Base-by-base conservation (phyloP, 1,139 yeast genomes). In the Sugiyamaella japonica region DNA sequence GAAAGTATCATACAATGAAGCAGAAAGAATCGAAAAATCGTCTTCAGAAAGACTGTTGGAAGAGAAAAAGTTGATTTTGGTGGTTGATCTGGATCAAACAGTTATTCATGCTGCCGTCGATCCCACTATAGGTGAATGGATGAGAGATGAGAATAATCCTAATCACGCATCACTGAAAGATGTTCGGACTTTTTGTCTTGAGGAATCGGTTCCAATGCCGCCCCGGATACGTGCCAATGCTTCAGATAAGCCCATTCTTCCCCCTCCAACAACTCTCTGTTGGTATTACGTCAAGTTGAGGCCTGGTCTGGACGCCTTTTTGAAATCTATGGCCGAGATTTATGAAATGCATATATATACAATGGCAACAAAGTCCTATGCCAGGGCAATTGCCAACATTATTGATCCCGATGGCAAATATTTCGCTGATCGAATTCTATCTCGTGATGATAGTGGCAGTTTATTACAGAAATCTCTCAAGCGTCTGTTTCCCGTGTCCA, bases 301-400 rank as follows among this genome's bases (percentile, higher is more conserved):
- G 60, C 98, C 99, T 0, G 97, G 97, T 0, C 75, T 93, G 46
- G 73, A 78, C 52, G 84, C 82, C 52, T 93, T 93, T 68, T 77
- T 93, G 54, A 79, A 79, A 53, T 76, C 76, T 51, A 80, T 89
- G 60, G 76, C 85, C 5, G 72, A 83, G 47, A 72, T 80, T 52
- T 93, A 87, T 68, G 99, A 93, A 72, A 76, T 93, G 79, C 99
- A 93, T 70, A 89, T 93, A 43, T 93, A 93, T 70, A 93, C 99
- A 7, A 93, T 93, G 99, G 99, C 99, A n/a, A 95, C 99, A 2
- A 76, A 96, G 60, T 85, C 93, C 42, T 93, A 93, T 72, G 99
- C 99, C 0, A 78, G 84, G 51, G 88, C 93, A 16, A 88, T 95
- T 60, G 96, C 98, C 31, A 82, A 83, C 55, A 86, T 95, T 39